These are phyloP conservation scores for Gastrolobium villosum DNA, from an alignment of 306 rosid genomes.

Conservation along the genomic window DNA sequence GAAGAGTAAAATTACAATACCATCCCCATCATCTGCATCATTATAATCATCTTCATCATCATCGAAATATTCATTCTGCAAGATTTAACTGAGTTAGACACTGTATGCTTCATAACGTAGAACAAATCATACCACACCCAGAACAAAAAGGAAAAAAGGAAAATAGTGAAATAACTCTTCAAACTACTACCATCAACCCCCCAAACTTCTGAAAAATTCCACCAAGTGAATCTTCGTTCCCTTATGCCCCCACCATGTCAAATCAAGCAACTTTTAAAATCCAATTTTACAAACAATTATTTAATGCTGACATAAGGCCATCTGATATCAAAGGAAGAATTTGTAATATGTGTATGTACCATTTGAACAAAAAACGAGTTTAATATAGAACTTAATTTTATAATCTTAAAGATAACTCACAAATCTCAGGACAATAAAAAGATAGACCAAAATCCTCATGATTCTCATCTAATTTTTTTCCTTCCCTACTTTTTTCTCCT, in stretches of 20 bases:
- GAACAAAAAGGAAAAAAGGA: neutral
- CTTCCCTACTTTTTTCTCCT: neutral
- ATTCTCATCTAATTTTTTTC: slow-evolving; percentile 2
- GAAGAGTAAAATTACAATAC: slow-evolving; percentile 46
- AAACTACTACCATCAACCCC: slow-evolving; percentile 5
- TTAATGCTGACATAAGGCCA: slow-evolving; percentile 16
- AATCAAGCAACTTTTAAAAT: neutral
- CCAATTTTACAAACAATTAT: neutral
- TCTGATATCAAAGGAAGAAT: neutral
- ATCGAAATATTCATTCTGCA: slow-evolving; percentile 64
- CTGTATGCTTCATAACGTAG: neutral
- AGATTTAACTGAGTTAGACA: slow-evolving; percentile 36
- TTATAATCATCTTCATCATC: slow-evolving; percentile 66
- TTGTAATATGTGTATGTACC: neutral
- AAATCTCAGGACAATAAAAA: slow-evolving; percentile 4
- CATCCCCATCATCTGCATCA: slow-evolving; percentile 52
- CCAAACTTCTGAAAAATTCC: slow-evolving; percentile 8
- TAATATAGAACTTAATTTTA: neutral
- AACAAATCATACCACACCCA: neutral
- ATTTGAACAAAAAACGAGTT: slow-evolving; percentile 9
- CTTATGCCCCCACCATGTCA: neutral
- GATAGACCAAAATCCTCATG: neutral
- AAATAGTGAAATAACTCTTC: slow-evolving; percentile 21
- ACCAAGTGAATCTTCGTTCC: neutral
- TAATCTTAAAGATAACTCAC: neutral